These are phyloP conservation scores for Ogataea pini DNA, from an alignment of 805 yeast species.

Conservation along the genomic window DNA sequence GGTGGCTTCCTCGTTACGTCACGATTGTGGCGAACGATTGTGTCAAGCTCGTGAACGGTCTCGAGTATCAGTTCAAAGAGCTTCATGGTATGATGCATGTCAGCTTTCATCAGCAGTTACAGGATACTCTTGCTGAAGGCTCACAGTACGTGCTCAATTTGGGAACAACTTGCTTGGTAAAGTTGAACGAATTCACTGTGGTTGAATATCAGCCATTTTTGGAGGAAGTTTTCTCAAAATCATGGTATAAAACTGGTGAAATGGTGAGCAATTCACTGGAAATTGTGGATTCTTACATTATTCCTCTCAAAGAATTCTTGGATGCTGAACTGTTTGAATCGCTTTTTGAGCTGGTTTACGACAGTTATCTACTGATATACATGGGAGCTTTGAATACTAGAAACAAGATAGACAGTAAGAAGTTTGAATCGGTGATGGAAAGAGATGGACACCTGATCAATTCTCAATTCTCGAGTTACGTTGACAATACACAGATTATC, in stretches of 20 bases:
- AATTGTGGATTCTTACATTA: constrained; percentile 30
- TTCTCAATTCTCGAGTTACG: constrained; percentile 49
- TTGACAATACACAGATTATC: constrained; percentile 33
- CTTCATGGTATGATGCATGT: constrained; percentile 25
- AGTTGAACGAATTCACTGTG: constrained; percentile 27
- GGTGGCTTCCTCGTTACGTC: constrained; percentile 34
- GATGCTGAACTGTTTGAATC: constrained; percentile 33
- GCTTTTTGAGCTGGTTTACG: constrained; percentile 35
- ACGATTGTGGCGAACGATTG: constrained; percentile 35
- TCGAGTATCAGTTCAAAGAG: constrained; percentile 25
- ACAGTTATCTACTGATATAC: constrained; percentile 42
- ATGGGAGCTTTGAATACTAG: constrained; percentile 27
- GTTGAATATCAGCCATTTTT: constrained; percentile 28
- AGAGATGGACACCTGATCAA: constrained; percentile 61
- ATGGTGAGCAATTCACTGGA: constrained; percentile 29
- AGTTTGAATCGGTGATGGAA: constrained; percentile 50
- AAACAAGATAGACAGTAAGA: constrained; percentile 31
- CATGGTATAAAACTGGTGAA: constrained; percentile 34
- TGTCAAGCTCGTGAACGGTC: constrained; percentile 33
- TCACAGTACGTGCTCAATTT: constrained; percentile 24
- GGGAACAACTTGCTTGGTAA: constrained; percentile 31
- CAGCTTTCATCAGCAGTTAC: constrained; percentile 26
- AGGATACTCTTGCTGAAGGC: constrained; percentile 20
- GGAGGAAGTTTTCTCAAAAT: constrained; percentile 27
- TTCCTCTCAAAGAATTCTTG: constrained; percentile 31